These are phyloP conservation scores for Ulvella scutata DNA, from an alignment of 139 green algal genomes.

Conservation along the genomic window DNA sequence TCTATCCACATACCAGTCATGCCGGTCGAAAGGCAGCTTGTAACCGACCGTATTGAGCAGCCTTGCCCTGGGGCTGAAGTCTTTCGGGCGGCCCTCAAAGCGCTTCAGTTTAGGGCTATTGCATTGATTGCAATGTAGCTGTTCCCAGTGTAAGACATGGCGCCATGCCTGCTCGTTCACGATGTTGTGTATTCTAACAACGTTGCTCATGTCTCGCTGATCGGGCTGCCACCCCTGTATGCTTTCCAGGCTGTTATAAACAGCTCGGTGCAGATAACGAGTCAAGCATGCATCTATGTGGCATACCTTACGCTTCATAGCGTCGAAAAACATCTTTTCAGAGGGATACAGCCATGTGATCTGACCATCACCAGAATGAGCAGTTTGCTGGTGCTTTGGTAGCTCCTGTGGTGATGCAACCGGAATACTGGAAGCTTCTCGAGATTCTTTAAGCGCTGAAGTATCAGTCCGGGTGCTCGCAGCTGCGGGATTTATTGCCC, in stretches of 20 bases:
- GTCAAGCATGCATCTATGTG: neutral
- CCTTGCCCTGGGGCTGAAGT: slow-evolving; percentile 77
- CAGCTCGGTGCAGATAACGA: neutral
- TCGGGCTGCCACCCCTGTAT: slow-evolving; percentile 57
- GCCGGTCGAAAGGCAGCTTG: slow-evolving; percentile 83
- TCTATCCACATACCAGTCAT: slow-evolving; percentile 89
- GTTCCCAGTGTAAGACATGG: slow-evolving; percentile 71
- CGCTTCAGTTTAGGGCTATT: slow-evolving; percentile 36
- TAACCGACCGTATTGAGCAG: slow-evolving; percentile 83
- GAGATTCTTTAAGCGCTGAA: too few species aligned
- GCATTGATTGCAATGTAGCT: slow-evolving; percentile 36
- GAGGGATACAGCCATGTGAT: slow-evolving; percentile 66
- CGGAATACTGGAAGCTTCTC: neutral
- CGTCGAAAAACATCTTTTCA: slow-evolving; percentile 86
- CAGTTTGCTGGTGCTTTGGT: neutral
- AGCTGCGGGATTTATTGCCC: too few species aligned
- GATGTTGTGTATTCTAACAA: slow-evolving; percentile 87
- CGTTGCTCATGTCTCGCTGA: slow-evolving; percentile 59
- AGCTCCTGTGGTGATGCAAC: neutral
- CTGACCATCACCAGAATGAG: neutral
- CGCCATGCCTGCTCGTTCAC: slow-evolving; percentile 87
- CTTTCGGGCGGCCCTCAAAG: slow-evolving; percentile 64
- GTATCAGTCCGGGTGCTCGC: too few species aligned
- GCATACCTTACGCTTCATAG: slow-evolving; percentile 72
- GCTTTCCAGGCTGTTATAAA: neutral